These are phyloP conservation scores for Rhizophora apiculata DNA, from an alignment of 345 rosid species.

Conservation along the genomic window DNA sequence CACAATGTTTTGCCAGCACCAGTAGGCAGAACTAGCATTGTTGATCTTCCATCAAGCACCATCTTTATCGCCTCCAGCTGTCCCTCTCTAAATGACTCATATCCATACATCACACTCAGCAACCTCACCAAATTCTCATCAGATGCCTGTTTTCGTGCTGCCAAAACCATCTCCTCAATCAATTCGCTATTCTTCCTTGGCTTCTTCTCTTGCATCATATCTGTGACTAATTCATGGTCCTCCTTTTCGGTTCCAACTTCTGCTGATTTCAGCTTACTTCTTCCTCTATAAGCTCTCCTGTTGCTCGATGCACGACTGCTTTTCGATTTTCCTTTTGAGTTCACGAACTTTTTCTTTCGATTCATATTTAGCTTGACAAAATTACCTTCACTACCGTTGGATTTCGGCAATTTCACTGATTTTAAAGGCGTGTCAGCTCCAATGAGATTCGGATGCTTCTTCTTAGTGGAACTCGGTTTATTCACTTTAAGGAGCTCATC, in stretches of 20 bases:
- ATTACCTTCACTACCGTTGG: constrained; percentile 62
- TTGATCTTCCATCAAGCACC: constrained; percentile 62
- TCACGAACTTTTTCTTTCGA: constrained; percentile 51
- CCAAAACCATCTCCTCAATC: constrained; percentile 50
- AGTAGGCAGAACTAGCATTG: constrained; percentile 86
- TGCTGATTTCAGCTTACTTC: constrained; percentile 40
- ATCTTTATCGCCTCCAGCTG: constrained; percentile 58
- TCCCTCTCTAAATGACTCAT: constrained; percentile 55
- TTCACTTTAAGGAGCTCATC: not conserved
- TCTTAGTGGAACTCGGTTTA: constrained; percentile 10
- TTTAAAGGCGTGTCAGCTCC: constrained; percentile 35
- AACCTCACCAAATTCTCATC: constrained; percentile 54
- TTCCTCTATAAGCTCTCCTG: constrained; percentile 39
- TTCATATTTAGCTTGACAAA: constrained; percentile 76
- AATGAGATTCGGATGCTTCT: constrained; percentile 60
- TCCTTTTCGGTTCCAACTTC: constrained; percentile 28
- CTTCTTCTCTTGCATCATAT: constrained; percentile 24
- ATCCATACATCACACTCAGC: constrained; percentile 51
- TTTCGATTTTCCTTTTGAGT: constrained; percentile 39
- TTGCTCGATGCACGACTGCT: constrained; percentile 24
- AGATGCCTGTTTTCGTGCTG: constrained; percentile 47
- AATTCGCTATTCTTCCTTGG: constrained; percentile 23
- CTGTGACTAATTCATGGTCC: constrained; percentile 49
- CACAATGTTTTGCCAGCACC: constrained; percentile 94
- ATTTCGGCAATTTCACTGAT: constrained; percentile 47